phyloP scores from a whole-genome alignment of 495 filamentous ascomycete genomes.

The Clavariopsis aquatica region DNA sequence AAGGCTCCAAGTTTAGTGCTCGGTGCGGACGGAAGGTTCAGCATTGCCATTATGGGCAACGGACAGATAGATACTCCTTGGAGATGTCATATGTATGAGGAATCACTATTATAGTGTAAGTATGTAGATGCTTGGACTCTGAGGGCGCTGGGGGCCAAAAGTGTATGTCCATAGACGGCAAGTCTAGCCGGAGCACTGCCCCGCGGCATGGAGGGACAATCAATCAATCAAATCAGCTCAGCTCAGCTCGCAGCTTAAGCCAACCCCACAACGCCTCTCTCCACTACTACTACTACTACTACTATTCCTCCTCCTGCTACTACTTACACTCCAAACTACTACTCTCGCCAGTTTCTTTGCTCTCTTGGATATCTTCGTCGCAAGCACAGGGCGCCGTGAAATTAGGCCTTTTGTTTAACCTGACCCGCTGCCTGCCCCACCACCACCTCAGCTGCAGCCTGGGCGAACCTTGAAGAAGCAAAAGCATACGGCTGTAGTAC shows the following conservation, averaged over 20 bases:
- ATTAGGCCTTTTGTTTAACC: not conserved
- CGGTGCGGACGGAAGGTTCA: no score
- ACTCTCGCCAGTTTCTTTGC: no score
- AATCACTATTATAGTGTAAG: no score
- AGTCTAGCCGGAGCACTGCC: conserved; percentile 16
- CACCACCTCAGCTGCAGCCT: not conserved
- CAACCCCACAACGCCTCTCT: not conserved
- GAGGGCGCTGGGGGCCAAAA: not conserved
- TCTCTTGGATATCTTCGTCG: not conserved
- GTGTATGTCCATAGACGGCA: not conserved
- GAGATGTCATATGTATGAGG: not conserved
- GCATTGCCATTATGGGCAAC: no score
- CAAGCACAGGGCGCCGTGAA: not conserved
- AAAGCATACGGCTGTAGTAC: not conserved
- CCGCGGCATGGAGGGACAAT: conserved; percentile 6
- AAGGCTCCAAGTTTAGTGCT: no score
- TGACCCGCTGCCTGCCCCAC: not conserved
- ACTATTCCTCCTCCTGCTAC: no score
- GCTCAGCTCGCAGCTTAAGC: not conserved
- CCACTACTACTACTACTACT: not conserved
- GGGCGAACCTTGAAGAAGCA: not conserved
- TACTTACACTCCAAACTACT: no score
- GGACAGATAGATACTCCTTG: not conserved
- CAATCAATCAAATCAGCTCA: not conserved
- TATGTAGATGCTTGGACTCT: not conserved